A percentile compares a stretch with the other conserved stretches of the same genome.
Conservation (phyloP, 2,329 filamentous ascomycete genomes). For the Pseudopyricularia javanii region DNA sequence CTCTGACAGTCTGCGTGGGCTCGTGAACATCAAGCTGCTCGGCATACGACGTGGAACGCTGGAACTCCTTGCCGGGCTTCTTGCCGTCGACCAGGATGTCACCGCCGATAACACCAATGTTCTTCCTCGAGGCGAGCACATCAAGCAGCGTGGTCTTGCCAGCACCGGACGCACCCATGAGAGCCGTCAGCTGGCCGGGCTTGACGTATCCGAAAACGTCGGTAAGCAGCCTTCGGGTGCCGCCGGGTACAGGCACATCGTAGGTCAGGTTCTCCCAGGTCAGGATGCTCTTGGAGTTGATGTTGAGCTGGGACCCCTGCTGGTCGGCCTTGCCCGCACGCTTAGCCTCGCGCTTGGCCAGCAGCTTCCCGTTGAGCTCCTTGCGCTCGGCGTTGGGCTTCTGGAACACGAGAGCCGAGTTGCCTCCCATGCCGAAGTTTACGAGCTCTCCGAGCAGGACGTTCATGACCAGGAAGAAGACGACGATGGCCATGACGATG, state of each 20-base stretch:
- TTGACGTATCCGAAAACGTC: slow-evolving; percentile 57
- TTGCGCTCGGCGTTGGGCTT: slow-evolving; percentile 57
- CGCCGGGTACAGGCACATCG: slow-evolving; percentile 48
- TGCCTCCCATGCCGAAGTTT: slow-evolving; percentile 70
- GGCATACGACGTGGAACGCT: slow-evolving; percentile 48
- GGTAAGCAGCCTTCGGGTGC: slow-evolving; percentile 41
- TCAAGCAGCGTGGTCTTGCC: slow-evolving; percentile 81
- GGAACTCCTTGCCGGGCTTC: slow-evolving; percentile 46
- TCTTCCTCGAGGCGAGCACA: slow-evolving; percentile 52
- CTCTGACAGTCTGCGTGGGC: slow-evolving; percentile 48
- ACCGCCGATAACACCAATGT: slow-evolving; percentile 46
- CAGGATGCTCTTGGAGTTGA: slow-evolving; percentile 53
- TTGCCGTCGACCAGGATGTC: slow-evolving; percentile 44
- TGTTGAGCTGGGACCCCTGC: slow-evolving; percentile 36
- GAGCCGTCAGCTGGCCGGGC: slow-evolving; percentile 60
- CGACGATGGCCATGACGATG: slow-evolving; percentile 64
- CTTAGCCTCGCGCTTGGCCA: slow-evolving; percentile 44
- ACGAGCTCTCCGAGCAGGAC: slow-evolving; percentile 68
- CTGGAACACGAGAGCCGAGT: slow-evolving; percentile 63
- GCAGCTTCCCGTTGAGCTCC: slow-evolving; percentile 50
- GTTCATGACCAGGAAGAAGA: slow-evolving; percentile 64
- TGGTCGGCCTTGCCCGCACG: slow-evolving; percentile 31
- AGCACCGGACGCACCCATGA: slow-evolving; percentile 77
- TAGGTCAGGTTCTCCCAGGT: slow-evolving; percentile 85
- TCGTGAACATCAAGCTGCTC: slow-evolving; percentile 53